These are phyloP conservation scores for Cladophialophora carrionii DNA, from an alignment of 2,329 filamentous ascomycete genomes.

Conservation along the genomic window DNA sequence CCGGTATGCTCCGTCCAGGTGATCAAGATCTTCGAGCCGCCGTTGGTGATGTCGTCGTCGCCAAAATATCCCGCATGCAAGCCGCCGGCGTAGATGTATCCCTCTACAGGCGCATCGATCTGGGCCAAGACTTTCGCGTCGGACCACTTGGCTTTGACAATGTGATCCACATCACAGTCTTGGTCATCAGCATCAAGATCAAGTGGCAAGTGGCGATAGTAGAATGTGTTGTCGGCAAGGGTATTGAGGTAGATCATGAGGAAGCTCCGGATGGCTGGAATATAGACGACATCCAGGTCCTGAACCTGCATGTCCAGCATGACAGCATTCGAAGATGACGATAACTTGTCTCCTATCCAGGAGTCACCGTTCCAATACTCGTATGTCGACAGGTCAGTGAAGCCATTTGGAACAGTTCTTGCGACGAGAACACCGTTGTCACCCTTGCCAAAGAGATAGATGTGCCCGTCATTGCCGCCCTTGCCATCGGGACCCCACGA, in stretches of 20 bases:
- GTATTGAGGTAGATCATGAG: constrained; percentile 42
- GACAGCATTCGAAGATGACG: constrained; percentile 35
- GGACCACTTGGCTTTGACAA: constrained; percentile 41
- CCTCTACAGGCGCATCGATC: constrained; percentile 34
- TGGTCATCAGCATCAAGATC: constrained; percentile 36
- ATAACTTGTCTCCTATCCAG: constrained; percentile 37
- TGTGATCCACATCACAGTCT: constrained; percentile 39
- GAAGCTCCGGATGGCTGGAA: constrained; percentile 42
- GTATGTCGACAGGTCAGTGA: constrained; percentile 37
- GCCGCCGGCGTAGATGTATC: constrained; percentile 42
- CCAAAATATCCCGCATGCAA: constrained; percentile 42
- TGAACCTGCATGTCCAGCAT: constrained; percentile 40
- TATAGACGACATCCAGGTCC: constrained; percentile 42
- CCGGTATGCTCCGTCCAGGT: constrained; percentile 43
- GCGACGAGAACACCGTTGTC: constrained; percentile 40
- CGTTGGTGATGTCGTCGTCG: constrained; percentile 41
- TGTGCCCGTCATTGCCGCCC: constrained; percentile 40
- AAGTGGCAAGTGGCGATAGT: constrained; percentile 41
- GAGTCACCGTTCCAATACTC: constrained; percentile 40
- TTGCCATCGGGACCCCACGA: constrained; percentile 40
- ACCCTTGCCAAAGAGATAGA: constrained; percentile 42
- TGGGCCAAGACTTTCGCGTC: constrained; percentile 40
- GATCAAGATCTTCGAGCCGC: constrained; percentile 42
- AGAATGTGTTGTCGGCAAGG: constrained; percentile 43
- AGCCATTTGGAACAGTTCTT: constrained; percentile 31